Conservation (phyloP, 345 rosid species). For the Rubroshorea leprosula region DNA sequence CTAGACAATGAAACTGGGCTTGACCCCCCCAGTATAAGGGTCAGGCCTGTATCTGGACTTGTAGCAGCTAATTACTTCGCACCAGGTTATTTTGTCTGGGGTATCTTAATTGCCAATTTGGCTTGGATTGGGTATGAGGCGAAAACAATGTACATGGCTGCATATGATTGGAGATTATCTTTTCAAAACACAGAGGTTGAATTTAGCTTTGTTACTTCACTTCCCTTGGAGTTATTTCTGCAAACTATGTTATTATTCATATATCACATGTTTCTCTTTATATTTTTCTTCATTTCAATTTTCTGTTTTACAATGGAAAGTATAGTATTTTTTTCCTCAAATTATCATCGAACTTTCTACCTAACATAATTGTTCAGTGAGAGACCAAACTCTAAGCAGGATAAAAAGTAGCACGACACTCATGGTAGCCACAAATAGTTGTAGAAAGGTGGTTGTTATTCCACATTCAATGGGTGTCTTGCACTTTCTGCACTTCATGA, state of each 20-base stretch:
- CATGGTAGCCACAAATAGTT: constrained; percentile 59
- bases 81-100: constrained; percentile 75
- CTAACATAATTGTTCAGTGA: constrained; percentile 30
- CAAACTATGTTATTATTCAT: not conserved
- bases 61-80: constrained; percentile 81
- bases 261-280: not conserved
- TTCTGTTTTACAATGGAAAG: not conserved
- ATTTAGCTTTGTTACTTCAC: not conserved
- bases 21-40: constrained; percentile 58
- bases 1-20: constrained; percentile 66
- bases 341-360: constrained; percentile 7
- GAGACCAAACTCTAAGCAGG: constrained; percentile 64
- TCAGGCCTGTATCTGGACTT: constrained; percentile 68
- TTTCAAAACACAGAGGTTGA: constrained; percentile 69
- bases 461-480: constrained; percentile 76
- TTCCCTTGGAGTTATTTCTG: constrained; percentile 3
- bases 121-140: constrained; percentile 72
- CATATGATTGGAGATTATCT: constrained; percentile 74
- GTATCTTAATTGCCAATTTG: constrained; percentile 70
- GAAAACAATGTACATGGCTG: constrained; percentile 74
- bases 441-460: constrained; percentile 55
- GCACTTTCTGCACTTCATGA: constrained; percentile 74
- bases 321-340: not conserved
- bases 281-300: not conserved
- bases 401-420: constrained; percentile 65